Evolutionary conservation across 176 grass and related monocot species (phyloP), one percentile per base, ranked within the genome.

Genomic region (Oryza brachyantha): DNA sequence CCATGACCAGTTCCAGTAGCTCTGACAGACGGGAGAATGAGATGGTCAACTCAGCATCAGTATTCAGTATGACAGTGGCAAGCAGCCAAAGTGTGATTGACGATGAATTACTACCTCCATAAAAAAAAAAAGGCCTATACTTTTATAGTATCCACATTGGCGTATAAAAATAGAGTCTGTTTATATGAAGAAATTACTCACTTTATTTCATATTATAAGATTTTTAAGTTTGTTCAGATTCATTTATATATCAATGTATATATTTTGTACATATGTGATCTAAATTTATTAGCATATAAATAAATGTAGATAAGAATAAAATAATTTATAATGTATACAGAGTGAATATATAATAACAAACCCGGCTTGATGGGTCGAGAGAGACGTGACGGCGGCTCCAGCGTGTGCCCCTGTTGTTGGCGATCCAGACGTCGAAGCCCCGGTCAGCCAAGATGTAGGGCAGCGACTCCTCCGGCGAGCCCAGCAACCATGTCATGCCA

Each of bases 1-100:
- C 95, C 95, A 97, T 0, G 95, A 97, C 89, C 91, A 97, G 66
- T 75, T 81, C 95, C 95, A 97, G 65, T 94, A 97, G 3, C 80
- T 84, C 94, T 97, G 79, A 13, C 40, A 11, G 26, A 19, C 16
- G 24, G 52, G 8, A 57, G 45, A 48, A 9, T 2, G 21, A 55
- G 50, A 55, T 55, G 50, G 50, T 54, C 50, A n/a, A n/a, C n/a
- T n/a, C n/a, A n/a, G n/a, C n/a, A 54, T 54, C 19, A 22, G 21
- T 54, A 6, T 54, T 54, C 19, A n/a, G 50, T 54, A 0, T 39
- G 10, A 7, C 2, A 41, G 39, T 41, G 3, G 38, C 38, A 45
- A 21, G 46, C 16, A 19, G 46, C 13, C 5, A 50, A 5, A 7
- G 17, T 50, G 45, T 48, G 17, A 21, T 50, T 50, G 21, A 43